phyloP scores from a whole-genome alignment of 495 filamentous ascomycete species.

The Saxophila tyrrhenica region DNA sequence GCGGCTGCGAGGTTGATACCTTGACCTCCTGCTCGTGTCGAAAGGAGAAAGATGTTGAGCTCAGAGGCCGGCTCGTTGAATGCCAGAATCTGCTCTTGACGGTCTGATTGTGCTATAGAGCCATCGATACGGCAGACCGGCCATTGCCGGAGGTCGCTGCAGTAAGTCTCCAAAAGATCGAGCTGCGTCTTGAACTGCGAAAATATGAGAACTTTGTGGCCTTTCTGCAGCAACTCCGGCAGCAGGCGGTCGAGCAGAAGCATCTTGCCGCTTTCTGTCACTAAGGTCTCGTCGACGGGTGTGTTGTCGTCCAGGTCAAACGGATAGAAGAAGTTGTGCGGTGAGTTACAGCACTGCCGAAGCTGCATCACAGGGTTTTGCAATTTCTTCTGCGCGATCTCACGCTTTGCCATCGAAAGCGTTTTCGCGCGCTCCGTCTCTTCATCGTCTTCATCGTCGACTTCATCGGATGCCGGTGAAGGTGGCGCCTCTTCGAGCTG shows the following conservation, averaged over 20 bases:
- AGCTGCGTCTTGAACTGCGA: constrained; percentile 92
- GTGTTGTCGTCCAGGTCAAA: constrained; percentile 41
- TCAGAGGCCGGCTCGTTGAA: constrained; percentile 52
- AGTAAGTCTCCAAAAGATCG: constrained; percentile 83
- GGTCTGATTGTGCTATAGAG: constrained; percentile 65
- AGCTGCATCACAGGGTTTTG: constrained; percentile 93
- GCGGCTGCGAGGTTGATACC: constrained; percentile 77
- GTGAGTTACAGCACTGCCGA: constrained; percentile 80
- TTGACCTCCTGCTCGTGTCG: constrained; percentile 83
- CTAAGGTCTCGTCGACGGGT: constrained; percentile 59
- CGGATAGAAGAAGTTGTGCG: constrained; percentile 94
- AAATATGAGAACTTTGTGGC: constrained; percentile 91
- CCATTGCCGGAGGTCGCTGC: constrained; percentile 58
- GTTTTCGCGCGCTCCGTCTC: constrained; percentile 59
- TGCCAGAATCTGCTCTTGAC: constrained; percentile 67
- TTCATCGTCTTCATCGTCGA: constrained; percentile 35
- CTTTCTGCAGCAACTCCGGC: constrained; percentile 57
- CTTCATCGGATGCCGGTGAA: constrained; percentile 1
- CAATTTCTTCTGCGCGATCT: constrained; percentile 83
- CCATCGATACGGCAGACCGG: constrained; percentile 85
- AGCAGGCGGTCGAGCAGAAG: constrained; percentile 80
- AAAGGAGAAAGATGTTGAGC: constrained; percentile 68
- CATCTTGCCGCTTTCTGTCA: constrained; percentile 90
- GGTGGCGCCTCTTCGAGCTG: constrained; percentile 43
- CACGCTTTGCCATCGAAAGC: constrained; percentile 69